phyloP scores from a whole-genome alignment of 306 rosid genomes.

The Prosopis cineraria region DNA sequence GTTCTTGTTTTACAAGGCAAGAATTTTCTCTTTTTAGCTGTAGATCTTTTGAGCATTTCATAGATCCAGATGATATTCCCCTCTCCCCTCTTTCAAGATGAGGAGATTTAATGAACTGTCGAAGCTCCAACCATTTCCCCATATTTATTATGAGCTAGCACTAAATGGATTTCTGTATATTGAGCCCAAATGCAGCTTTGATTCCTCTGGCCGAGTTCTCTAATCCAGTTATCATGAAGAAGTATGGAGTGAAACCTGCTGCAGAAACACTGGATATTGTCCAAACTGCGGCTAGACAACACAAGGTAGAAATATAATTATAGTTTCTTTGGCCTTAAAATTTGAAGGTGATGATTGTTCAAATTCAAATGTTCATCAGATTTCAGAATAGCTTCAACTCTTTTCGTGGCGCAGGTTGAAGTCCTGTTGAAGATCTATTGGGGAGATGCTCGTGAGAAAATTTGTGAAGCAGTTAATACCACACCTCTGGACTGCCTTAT shows the following conservation, averaged over 20 bases:
- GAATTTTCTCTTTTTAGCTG: background rate
- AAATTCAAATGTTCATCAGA: background rate
- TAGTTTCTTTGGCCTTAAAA: background rate
- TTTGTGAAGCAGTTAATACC: slow-evolving; percentile 48
- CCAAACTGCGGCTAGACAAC: slow-evolving; percentile 45
- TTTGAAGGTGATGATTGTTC: background rate
- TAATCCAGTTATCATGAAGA: slow-evolving; percentile 56
- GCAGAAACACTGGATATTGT: slow-evolving; percentile 59
- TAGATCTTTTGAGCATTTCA: background rate
- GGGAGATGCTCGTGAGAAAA: slow-evolving; percentile 55
- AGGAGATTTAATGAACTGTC: background rate
- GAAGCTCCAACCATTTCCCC: background rate
- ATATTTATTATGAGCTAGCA: background rate
- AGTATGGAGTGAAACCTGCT: slow-evolving; percentile 57
- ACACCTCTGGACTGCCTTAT: slow-evolving; percentile 56
- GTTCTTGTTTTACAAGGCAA: background rate
- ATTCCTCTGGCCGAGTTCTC: slow-evolving; percentile 64
- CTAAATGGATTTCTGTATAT: background rate
- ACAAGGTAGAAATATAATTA: slow-evolving; percentile 45
- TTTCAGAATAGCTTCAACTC: background rate
- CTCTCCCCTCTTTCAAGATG: background rate
- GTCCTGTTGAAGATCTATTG: slow-evolving; percentile 65
- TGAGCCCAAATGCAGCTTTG: slow-evolving; percentile 56
- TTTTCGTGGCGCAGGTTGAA: slow-evolving; percentile 44
- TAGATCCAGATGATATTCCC: background rate